phyloP scores from a whole-genome alignment of 140 eudicot species.

The Erigeron philadelphicus region DNA sequence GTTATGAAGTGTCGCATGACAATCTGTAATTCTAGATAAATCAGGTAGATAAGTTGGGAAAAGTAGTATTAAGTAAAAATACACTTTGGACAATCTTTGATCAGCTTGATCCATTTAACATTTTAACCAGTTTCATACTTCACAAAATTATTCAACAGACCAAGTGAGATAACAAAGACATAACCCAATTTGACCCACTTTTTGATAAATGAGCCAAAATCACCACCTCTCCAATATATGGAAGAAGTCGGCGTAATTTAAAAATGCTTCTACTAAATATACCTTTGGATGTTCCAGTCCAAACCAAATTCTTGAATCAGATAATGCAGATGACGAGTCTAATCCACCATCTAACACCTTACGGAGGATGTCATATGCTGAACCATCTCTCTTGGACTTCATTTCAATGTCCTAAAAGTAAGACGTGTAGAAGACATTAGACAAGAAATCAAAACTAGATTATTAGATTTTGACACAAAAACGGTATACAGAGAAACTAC shows the following conservation, averaged over 20 bases:
- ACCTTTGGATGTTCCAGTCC: slow-evolving; percentile 95
- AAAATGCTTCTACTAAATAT: slow-evolving; percentile 3
- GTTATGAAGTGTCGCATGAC: background rate
- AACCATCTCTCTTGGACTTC: slow-evolving; percentile 48
- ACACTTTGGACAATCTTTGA: background rate
- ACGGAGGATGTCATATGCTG: slow-evolving; percentile 53
- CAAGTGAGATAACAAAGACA: background rate
- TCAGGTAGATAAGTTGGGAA: background rate
- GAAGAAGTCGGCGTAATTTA: slow-evolving; percentile 5
- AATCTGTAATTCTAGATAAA: background rate
- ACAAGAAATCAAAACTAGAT: slow-evolving; percentile 15
- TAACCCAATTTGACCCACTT: background rate
- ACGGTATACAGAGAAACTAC: slow-evolving; percentile 12
- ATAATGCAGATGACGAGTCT: slow-evolving; percentile 38
- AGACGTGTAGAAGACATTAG: slow-evolving; percentile 2
- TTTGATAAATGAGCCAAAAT: background rate
- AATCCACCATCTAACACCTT: slow-evolving; percentile 53
- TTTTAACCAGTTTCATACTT: background rate
- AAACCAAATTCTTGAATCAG: slow-evolving; percentile 72
- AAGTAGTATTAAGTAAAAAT: background rate
- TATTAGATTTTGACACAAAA: background rate
- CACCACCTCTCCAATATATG: background rate
- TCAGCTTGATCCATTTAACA: background rate
- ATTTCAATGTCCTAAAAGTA: slow-evolving; percentile 38
- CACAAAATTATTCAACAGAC: background rate